These are phyloP conservation scores for Balansia obtecta DNA, from an alignment of 2,329 filamentous ascomycete species.

Conservation along the genomic window DNA sequence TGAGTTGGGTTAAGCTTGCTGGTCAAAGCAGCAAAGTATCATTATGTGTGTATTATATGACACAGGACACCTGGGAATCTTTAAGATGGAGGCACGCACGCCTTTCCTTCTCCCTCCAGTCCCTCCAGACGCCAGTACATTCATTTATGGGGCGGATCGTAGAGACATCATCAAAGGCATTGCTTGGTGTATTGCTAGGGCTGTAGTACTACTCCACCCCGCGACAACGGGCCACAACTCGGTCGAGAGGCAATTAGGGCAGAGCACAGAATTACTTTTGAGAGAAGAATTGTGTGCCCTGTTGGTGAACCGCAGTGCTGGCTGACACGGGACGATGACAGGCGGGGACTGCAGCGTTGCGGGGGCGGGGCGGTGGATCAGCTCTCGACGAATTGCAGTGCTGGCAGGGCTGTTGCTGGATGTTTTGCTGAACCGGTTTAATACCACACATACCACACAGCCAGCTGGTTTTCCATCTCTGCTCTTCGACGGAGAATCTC, in stretches of 20 bases:
- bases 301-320: neutral
- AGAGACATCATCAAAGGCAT: no score
- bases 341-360: neutral
- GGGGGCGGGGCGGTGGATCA: neutral
- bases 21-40: no score
- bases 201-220: neutral
- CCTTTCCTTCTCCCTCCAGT: no score
- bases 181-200: no score
- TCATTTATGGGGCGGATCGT: no score
- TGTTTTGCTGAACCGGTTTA: neutral
- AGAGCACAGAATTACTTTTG: neutral
- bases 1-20: no score
- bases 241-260: neutral
- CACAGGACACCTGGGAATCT: no score
- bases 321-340: neutral
- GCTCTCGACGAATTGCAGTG: neutral
- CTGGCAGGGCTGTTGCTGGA: neutral
- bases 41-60: no score
- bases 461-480: no score
- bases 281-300: neutral
- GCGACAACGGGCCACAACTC: neutral
- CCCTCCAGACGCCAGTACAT: no score
- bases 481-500: no score
- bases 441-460: neutral
- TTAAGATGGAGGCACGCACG: no score